Evolutionary conservation across 1,139 yeast genomes (phyloP).

Genomic region (Yamadazyma epiphylla): DNA sequence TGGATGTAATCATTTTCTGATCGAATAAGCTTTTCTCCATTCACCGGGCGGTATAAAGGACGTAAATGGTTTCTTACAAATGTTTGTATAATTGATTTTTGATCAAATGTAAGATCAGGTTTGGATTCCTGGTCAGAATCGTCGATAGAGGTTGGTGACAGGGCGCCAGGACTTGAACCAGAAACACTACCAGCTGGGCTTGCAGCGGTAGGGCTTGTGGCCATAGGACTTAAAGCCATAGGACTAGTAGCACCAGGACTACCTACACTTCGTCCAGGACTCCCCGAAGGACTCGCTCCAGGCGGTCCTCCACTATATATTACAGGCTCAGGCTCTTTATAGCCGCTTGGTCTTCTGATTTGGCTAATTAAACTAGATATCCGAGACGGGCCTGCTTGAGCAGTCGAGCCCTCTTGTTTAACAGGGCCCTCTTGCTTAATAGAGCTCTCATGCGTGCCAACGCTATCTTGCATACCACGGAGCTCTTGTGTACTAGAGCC

Average conservation of each 20-base stretch:
- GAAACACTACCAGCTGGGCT: no score
- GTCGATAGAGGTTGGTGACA: not conserved
- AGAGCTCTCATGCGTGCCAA: not conserved
- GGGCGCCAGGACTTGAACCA: not conserved
- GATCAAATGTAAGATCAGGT: conserved; percentile 31
- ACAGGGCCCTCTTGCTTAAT: no score
- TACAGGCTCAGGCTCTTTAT: not conserved
- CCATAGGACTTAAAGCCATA: not conserved
- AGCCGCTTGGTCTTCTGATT: conserved; percentile 13
- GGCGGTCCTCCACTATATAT: not conserved
- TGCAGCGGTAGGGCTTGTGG: not conserved
- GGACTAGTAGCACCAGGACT: conserved; percentile 1
- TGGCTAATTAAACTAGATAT: conserved; percentile 26
- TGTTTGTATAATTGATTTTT: conserved; percentile 48
- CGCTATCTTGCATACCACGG: no score
- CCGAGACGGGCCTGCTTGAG: conserved; percentile 11
- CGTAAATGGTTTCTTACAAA: conserved; percentile 50
- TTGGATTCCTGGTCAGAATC: not conserved
- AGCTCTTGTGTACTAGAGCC: conserved; percentile 5
- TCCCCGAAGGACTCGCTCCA: not conserved
- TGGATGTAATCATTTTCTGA: conserved; percentile 31
- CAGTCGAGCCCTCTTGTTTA: not conserved
- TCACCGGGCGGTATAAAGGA: conserved; percentile 40
- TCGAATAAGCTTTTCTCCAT: conserved; percentile 8
- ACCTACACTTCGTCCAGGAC: not conserved